A percentile compares a stretch with the other conserved stretches of the same genome.
phyloP scores from a whole-genome alignment of 2,329 filamentous ascomycete genomes.

The Colletotrichum sansevieriae region DNA sequence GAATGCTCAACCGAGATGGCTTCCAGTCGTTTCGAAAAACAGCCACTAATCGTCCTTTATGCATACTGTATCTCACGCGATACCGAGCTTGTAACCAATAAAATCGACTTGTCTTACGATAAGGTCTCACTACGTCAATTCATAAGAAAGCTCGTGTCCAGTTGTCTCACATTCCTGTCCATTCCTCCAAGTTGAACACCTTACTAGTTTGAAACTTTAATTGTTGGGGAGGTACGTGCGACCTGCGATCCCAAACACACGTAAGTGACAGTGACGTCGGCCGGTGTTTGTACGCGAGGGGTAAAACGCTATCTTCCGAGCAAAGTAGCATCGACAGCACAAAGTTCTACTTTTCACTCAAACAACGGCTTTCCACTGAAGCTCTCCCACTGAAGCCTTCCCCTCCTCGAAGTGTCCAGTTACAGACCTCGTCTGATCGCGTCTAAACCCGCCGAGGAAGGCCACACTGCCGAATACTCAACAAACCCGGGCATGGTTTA shows the following conservation, averaged over 20 bases:
- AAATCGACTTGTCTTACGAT: neutral
- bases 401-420: neutral
- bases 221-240: conserved; percentile 26
- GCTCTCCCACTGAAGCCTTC: too few species aligned
- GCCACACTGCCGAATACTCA: neutral
- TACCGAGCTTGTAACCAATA: conserved; percentile 16
- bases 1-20: neutral
- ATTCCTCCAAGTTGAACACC: conserved; percentile 8
- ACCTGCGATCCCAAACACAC: conserved; percentile 12
- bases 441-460: neutral
- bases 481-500: neutral
- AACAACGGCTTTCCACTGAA: neutral
- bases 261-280: conserved; percentile 19
- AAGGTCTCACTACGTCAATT: conserved; percentile 16
- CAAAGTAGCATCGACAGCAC: neutral
- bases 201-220: conserved; percentile 25
- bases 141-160: neutral
- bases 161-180: neutral
- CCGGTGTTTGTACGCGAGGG: conserved; percentile 3
- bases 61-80: neutral
- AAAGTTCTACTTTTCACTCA: neutral
- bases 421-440: conserved; percentile 7
- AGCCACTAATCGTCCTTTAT: neutral
- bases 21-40: neutral
- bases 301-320: conserved; percentile 1